A percentile compares a stretch with the other conserved stretches of the same genome.
phyloP scores from a whole-genome alignment of 2,329 filamentous ascomycete genomes.

The Colletotrichum tabaci region DNA sequence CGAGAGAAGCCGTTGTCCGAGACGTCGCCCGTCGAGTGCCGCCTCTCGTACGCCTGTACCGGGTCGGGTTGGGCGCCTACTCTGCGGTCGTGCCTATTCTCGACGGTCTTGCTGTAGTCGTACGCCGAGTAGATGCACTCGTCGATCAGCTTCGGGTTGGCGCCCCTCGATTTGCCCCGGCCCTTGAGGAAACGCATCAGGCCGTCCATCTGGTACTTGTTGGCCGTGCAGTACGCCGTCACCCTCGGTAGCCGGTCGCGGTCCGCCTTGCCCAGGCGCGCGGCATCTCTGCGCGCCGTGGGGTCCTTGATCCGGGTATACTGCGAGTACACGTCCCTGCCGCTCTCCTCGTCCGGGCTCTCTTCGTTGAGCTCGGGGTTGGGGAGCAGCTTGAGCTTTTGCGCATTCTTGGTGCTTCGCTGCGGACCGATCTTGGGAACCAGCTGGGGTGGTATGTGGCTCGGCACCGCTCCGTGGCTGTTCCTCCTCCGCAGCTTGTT shows the following conservation, averaged over 20 bases:
- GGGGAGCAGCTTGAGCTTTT: slow-evolving; percentile 97
- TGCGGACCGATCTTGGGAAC: slow-evolving; percentile 89
- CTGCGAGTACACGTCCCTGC: slow-evolving; percentile 96
- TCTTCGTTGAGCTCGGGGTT: slow-evolving; percentile 88
- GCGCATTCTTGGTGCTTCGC: slow-evolving; percentile 92
- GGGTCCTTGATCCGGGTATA: slow-evolving; percentile 98
- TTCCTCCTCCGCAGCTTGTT: slow-evolving; percentile 90
- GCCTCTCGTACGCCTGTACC: slow-evolving; percentile 70
- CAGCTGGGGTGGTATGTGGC: slow-evolving; percentile 54
- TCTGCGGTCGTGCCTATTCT: slow-evolving; percentile 51
- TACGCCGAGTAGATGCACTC: slow-evolving; percentile 98
- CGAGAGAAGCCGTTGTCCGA: slow-evolving; percentile 68
- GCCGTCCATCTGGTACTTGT: slow-evolving; percentile 90
- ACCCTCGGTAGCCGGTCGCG: slow-evolving; percentile 89
- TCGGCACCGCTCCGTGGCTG: slow-evolving; percentile 75
- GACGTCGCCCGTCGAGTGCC: slow-evolving; percentile 83
- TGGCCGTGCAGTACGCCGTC: slow-evolving; percentile 96
- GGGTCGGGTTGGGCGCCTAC: slow-evolving; percentile 52
- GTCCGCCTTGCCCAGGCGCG: slow-evolving; percentile 93
- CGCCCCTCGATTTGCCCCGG: slow-evolving; percentile 80
- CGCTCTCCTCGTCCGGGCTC: slow-evolving; percentile 87
- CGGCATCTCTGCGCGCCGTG: slow-evolving; percentile 91
- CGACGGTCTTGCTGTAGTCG: slow-evolving; percentile 74
- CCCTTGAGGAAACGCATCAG: slow-evolving; percentile 94
- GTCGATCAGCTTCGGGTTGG: slow-evolving; percentile 93